Evolutionary conservation across 192 early-diverging fungal genomes (phyloP), one percentile per base, ranked within the genome.

Genomic region (Rhizophagus prolifer): DNA sequence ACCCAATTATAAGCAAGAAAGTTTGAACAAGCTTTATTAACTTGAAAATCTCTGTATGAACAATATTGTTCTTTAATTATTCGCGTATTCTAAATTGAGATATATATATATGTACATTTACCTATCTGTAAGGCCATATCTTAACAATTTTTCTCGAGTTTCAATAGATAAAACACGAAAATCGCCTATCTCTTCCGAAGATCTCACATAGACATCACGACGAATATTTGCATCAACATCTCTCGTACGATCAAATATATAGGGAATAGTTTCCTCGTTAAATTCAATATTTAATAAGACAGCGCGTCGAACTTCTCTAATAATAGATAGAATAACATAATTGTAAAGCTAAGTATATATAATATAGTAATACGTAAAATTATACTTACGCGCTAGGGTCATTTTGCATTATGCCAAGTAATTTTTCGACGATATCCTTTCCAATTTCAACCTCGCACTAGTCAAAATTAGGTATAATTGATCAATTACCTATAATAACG

Each of bases 51-150:
- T 72, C 90, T 89, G 77, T 3, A 61, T 10, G 9, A 70, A 54
- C 12, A 19, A n/a, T 23, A 46, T 3, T 13, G 58, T 16, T 9
- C 9, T 30, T 31, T 26, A n/a, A 54, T 9, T 25, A 58, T 26
- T 41, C 10, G 1, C 21, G 3, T 3, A 50, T 9, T 26, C n/a
- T 21, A 69, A 34, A 70, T 38, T 38, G 14, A 30, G 0, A 70
- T 23, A 9, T 5, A 19, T 26, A 16, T 30, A 21, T 16, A 65
- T 64, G 1, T 31, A 26, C 30, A 59, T 65, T 25, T 41, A 90
- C 90, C 93, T 89, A 83, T 96, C 95, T n/a, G 88, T 90, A 46
- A 96, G 81, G 6, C 94, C 95, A 62, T 86, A 90, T 8, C 87
- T 83, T 41, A 96, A 83, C 46, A 97, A 80, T 58, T 86, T 80